These are phyloP conservation scores for Termitomyces sp. DNA, from an alignment of 768 basidiomycete species.

Conservation along the genomic window DNA sequence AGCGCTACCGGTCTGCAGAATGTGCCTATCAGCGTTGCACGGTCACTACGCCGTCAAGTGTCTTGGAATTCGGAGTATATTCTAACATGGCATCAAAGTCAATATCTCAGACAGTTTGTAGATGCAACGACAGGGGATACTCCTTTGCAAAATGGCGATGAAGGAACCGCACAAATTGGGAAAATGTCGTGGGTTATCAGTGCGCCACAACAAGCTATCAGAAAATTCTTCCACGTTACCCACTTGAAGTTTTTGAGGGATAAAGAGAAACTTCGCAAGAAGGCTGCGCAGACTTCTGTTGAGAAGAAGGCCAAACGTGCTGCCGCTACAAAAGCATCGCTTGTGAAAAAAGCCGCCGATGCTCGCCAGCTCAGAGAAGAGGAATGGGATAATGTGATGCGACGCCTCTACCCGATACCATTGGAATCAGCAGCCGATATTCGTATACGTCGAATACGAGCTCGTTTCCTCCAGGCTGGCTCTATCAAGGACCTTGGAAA, in stretches of 20 bases:
- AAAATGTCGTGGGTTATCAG: constrained; percentile 50
- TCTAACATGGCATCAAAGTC: constrained; percentile 63
- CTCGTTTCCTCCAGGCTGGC: constrained; percentile 55
- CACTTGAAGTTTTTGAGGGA: constrained; percentile 35
- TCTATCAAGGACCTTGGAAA: constrained; percentile 40
- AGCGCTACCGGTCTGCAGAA: constrained; percentile 19
- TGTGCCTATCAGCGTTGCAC: constrained; percentile 27
- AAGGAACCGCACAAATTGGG: constrained; percentile 30
- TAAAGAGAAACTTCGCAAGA: constrained; percentile 36
- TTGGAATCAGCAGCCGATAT: constrained; percentile 41
- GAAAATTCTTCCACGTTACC: constrained; percentile 36
- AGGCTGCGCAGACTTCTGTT: constrained; percentile 25
- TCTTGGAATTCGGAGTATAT: constrained; percentile 63
- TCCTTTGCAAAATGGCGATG: constrained; percentile 45
- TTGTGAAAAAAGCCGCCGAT: constrained; percentile 63
- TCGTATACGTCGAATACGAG: constrained; percentile 51
- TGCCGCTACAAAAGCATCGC: constrained; percentile 42
- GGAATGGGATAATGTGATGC: constrained; percentile 61
- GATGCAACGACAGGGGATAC: constrained; percentile 36
- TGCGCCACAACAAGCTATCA: constrained; percentile 47
- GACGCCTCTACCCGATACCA: constrained; percentile 47
- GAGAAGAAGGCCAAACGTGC: constrained; percentile 30
- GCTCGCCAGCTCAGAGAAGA: constrained; percentile 52
- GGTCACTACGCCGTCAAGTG: constrained; percentile 49
- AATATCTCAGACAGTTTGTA: constrained; percentile 53